These are phyloP conservation scores for Linderina pennispora DNA, from an alignment of 192 early-diverging fungal species.

Conservation along the genomic window DNA sequence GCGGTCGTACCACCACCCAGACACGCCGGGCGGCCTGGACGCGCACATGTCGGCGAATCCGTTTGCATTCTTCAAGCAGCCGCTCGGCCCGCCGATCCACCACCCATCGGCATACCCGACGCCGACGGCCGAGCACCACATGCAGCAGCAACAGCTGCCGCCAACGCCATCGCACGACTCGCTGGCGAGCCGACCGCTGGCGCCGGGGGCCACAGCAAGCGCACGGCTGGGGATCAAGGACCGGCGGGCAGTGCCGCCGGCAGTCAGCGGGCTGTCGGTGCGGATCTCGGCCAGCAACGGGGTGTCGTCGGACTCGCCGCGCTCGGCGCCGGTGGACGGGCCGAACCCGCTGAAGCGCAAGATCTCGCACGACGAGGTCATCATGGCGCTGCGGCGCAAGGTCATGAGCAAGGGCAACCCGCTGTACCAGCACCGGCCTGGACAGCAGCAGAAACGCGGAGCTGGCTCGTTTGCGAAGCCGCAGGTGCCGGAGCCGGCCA, in stretches of 20 bases:
- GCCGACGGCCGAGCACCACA: background rate
- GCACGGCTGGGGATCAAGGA: conserved; percentile 8
- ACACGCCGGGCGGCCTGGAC: conserved; percentile 43
- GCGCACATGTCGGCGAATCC: conserved; percentile 21
- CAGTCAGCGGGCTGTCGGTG: conserved; percentile 38
- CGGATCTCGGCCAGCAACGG: conserved; percentile 12
- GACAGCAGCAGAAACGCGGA: background rate
- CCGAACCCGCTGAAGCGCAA: conserved; percentile 30
- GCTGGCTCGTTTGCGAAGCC: too few relatives aligned
- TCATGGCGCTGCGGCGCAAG: conserved; percentile 47
- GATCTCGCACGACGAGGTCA: conserved; percentile 45
- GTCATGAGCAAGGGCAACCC: conserved; percentile 32
- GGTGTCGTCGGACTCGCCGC: conserved; percentile 14
- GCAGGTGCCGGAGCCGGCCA: too few relatives aligned
- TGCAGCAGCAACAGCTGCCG: conserved; percentile 2
- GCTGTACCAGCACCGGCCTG: background rate
- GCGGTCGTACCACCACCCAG: conserved; percentile 45
- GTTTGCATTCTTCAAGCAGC: conserved; percentile 47
- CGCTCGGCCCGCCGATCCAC: conserved; percentile 32
- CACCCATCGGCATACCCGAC: conserved; percentile 38
- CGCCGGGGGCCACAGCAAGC: background rate
- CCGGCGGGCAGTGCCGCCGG: conserved; percentile 24
- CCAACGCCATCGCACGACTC: too few relatives aligned
- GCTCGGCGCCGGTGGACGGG: conserved; percentile 43
- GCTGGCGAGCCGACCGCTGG: background rate